phyloP scores from a whole-genome alignment of 306 rosid species.

The Rubus parviflorus region DNA sequence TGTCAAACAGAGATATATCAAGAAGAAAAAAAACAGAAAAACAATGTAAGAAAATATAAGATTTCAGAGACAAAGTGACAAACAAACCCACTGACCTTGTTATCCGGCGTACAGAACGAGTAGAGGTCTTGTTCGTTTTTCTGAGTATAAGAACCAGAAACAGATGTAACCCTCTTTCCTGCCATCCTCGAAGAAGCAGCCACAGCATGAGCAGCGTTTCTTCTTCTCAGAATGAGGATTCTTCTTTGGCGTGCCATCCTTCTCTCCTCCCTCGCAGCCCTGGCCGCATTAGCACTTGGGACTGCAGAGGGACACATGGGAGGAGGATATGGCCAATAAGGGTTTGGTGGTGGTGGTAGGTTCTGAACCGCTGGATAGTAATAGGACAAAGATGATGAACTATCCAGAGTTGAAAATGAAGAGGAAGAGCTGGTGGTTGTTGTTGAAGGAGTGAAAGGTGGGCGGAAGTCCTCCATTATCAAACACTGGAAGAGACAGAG shows the following conservation, averaged over 20 bases:
- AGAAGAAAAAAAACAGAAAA: not conserved
- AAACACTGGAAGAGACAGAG: not conserved
- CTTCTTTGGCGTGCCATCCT: conserved; percentile 46
- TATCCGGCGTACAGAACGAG: conserved; percentile 40
- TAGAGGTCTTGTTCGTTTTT: not conserved
- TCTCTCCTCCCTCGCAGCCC: conserved; percentile 39
- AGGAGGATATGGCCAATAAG: not conserved
- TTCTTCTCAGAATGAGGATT: conserved; percentile 8
- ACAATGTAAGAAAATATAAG: not conserved
- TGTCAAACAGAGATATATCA: not conserved
- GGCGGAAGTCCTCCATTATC: conserved; percentile 29
- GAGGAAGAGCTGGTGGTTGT: not conserved
- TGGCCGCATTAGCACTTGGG: conserved; percentile 23
- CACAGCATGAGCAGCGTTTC: conserved; percentile 6
- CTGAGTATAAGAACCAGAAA: not conserved
- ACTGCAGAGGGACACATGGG: not conserved
- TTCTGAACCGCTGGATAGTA: not conserved
- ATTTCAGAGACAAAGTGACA: not conserved
- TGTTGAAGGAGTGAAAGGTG: not conserved
- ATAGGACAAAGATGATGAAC: not conserved
- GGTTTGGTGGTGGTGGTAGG: conserved; percentile 9
- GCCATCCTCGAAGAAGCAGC: not conserved
- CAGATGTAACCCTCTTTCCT: not conserved
- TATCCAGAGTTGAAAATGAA: conserved; percentile 2
- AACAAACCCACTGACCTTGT: conserved; percentile 39